Base-by-base conservation (phyloP, 208 protist species). In the Tritrichomonas foetus region DNA sequence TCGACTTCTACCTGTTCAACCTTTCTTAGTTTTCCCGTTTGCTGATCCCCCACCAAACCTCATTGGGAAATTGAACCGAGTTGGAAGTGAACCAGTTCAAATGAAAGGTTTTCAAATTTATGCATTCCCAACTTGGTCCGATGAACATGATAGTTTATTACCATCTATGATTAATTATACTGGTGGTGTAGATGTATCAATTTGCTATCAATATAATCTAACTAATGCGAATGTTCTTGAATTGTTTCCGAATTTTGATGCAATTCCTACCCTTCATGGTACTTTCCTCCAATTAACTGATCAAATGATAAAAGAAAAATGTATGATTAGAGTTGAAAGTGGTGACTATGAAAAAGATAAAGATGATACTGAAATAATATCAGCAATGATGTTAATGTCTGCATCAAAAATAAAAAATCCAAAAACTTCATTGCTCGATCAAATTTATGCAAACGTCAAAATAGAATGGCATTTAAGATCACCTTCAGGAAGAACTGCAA, bases 161-260 rank as follows among this genome's bases (percentile, higher is more conserved):
- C 78, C 78, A 39, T 41, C 41, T 16, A 89, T 89, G 78, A 89
- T 89, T 33, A 89, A 57, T 16, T 89, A 89, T 16, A 57, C 41
- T 47, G 78, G 78, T 27, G 27, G n/a, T 20, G 16, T 61, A 3
- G 47, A 89, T 39, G 41, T n/a, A 27, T 0, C 25, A 39, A 49
- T 27, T 16, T 57, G 16, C 16, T 44, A 53, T 5, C 33, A 49
- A 57, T 53, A 89, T 69, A 16, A 11, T n/a, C 20, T 69, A 39
- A 41, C 9, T 61, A 20, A 25, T 8, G 30, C 50, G 8, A 49
- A 14, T 50, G 78, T 13, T 25, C 20, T 16, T 39, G 13, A 44
- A 39, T 5, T 36, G 2, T 53, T 89, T 22, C 14, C 25, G 5
- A 36, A 57, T 57, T 89, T 89, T 30, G 78, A 89, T 57, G 44